Evolutionary conservation across 2,329 filamentous ascomycete species (phyloP).

Genomic region (Phialophora expanda): DNA sequence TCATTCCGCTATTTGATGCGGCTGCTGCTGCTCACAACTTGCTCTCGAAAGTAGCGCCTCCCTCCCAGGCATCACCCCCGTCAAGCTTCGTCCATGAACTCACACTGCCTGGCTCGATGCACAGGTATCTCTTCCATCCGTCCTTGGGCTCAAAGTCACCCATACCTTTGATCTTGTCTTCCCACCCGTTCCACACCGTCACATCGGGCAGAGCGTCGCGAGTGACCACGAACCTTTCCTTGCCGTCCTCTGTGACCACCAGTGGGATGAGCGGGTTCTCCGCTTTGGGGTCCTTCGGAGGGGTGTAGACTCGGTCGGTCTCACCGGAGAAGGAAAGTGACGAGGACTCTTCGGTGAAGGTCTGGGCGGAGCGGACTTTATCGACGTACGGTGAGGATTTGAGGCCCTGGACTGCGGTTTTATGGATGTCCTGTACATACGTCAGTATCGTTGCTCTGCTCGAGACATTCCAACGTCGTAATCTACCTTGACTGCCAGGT

Average conservation of each 20-base stretch:
- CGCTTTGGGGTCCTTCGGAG: slow-evolving; percentile 56
- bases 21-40: slow-evolving; percentile 40
- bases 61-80: slow-evolving; percentile 72
- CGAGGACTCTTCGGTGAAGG: slow-evolving; percentile 68
- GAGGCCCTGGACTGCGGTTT: slow-evolving; percentile 75
- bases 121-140: slow-evolving; percentile 91
- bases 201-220: slow-evolving; percentile 86
- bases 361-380: slow-evolving; percentile 73
- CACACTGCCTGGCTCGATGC: slow-evolving; percentile 88
- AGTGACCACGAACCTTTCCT: slow-evolving; percentile 71
- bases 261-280: slow-evolving; percentile 59
- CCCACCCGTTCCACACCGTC: slow-evolving; percentile 98
- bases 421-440: slow-evolving; percentile 72
- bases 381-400: slow-evolving; percentile 78
- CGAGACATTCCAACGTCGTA: not conserved
- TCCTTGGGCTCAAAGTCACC: slow-evolving; percentile 87
- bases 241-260: slow-evolving; percentile 66
- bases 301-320: slow-evolving; percentile 85
- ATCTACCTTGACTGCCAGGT: slow-evolving; percentile 78
- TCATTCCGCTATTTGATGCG: not conserved
- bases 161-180: slow-evolving; percentile 79
- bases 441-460: slow-evolving; percentile 1
- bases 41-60: slow-evolving; percentile 62
- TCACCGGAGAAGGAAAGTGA: slow-evolving; percentile 74
- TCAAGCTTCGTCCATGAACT: slow-evolving; percentile 83